Base-by-base conservation (phyloP, 306 rosid genomes). In the Lotus japonicus region DNA sequence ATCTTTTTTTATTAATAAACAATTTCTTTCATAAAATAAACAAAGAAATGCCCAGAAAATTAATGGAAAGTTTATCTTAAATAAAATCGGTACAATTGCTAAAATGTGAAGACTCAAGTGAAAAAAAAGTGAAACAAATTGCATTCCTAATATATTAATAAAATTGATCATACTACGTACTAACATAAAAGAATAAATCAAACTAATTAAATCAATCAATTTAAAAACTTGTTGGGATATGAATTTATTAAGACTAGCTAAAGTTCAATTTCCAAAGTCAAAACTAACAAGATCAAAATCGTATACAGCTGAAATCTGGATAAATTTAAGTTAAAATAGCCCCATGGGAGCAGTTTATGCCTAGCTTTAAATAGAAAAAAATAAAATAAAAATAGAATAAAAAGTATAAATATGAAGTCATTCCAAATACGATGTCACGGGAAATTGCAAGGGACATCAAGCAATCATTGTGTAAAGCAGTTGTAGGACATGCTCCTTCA, bases 401-500 rank as follows among this genome's bases (percentile, higher is more conserved):
- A 38, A 64, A 10, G 31, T 53, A 33, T 44, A 66, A 59, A 72
- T 70, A 51, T 19, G 28, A 35, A 51, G 65, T 57, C 45, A 63
- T 62, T 62, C 33, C 53, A 43, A 33, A 72, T 23, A 46, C 38
- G 52, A 75, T 41, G 75, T 2, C 21, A 66, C 0, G 26, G 9
- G 33, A 49, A 72, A 54, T 42, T 10, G 43, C 49, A 55, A 65
- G 31, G 4, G 57, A 11, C 54, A 23, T 26, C 50, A 79, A n/a
- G 62, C 14, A 39, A 60, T 61, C 63, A 14, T 50, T 58, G 6
- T 71, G 36, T 33, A 8, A 15, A 31, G 67, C 56, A 63, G 72
- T 62, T 57, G 67, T 31, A 17, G 53, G 31, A 28, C 69, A 57
- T 43, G 56, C 75, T 68, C 49, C 71, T 21, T 14, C 77, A 4